Conservation (phyloP, 768 basidiomycete species). For the Mycena rebaudengoi region DNA sequence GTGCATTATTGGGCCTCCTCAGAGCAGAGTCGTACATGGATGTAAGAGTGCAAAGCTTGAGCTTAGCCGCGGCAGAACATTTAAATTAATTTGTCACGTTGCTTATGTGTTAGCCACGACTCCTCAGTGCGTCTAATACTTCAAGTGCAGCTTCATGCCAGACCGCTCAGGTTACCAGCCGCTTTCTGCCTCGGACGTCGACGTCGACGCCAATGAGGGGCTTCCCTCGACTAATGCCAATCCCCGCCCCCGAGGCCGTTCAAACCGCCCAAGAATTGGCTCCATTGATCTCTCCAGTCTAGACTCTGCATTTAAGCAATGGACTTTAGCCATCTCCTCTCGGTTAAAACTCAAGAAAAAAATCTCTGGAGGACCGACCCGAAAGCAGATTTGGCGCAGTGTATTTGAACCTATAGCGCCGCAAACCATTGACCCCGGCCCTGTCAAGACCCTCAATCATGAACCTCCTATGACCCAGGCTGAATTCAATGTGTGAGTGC, state of each 20-base stretch:
- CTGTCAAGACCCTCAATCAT: conserved; percentile 87
- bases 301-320: conserved; percentile 89
- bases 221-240: conserved; percentile 13
- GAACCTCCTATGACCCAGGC: conserved; percentile 77
- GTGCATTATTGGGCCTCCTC: too few relatives aligned
- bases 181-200: conserved; percentile 43
- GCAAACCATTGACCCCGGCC: conserved; percentile 14
- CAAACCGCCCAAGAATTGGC: conserved; percentile 56
- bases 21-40: too few relatives aligned
- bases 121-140: too few relatives aligned
- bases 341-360: conserved; percentile 86
- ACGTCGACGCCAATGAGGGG: conserved; percentile 48
- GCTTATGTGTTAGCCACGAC: too few relatives aligned
- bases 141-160: conserved; percentile 31
- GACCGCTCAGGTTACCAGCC: conserved; percentile 59
- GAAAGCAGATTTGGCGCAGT: conserved; percentile 80
- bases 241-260: conserved; percentile 45
- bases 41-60: too few relatives aligned
- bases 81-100: too few relatives aligned
- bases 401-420: conserved; percentile 66
- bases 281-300: conserved; percentile 81
- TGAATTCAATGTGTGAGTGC: conserved; percentile 72
- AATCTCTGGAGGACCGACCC: conserved; percentile 66
- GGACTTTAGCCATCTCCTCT: conserved; percentile 89
- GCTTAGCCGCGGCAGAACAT: too few relatives aligned